Base-by-base conservation (phyloP, 164 flowering plant genomes). In the Nymphaea thermarum region DNA sequence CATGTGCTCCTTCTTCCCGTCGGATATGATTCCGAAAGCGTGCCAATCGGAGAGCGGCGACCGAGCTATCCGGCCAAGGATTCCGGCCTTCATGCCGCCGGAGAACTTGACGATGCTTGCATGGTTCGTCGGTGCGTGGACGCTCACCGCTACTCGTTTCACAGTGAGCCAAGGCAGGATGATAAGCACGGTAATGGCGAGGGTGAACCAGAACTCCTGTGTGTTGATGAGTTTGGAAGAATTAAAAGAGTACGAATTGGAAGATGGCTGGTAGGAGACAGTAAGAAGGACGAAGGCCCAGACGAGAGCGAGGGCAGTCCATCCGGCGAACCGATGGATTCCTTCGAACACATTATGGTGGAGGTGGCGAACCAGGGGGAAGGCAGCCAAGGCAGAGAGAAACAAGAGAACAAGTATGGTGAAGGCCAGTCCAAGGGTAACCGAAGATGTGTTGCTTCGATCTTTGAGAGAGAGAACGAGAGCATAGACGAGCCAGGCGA, bases 11-110 rank as follows among this genome's bases (percentile, higher is more conserved):
- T 62, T 68, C 65, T 81, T 67, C 4, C 82, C 83, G 71, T 88
- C 84, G 0, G 94, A 88, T 60, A 88, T 86, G 67, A 88, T 88
- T 0, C 91, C 94, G 36, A 88, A 88, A 1, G 89, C 86, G 18
- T 87, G 93, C 93, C 90, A 88, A 62, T 88, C 90, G 0, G 88
- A 86, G 4, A 88, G 72, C 1, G 87, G 90, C 0, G 89, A 83
- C 2, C 85, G 85, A 67, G 90, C 84, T n/a, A 87, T 87, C 44
- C 93, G 45, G 2, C 90, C 90, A 1, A 88, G 62, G 6, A 87
- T 73, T 3, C 88, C 93, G 0, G 91, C 43, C 62, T 80, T 65
- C 1, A 86, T 75, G 2, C 94, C 94, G 36, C 89, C 87, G 2
- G 76, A 63, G 25, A 86, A 88, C 62, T 85, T 86, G 63, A 86